These are phyloP conservation scores for Staphylotrichum longicolle DNA, from an alignment of 495 filamentous ascomycete genomes.

Conservation along the genomic window DNA sequence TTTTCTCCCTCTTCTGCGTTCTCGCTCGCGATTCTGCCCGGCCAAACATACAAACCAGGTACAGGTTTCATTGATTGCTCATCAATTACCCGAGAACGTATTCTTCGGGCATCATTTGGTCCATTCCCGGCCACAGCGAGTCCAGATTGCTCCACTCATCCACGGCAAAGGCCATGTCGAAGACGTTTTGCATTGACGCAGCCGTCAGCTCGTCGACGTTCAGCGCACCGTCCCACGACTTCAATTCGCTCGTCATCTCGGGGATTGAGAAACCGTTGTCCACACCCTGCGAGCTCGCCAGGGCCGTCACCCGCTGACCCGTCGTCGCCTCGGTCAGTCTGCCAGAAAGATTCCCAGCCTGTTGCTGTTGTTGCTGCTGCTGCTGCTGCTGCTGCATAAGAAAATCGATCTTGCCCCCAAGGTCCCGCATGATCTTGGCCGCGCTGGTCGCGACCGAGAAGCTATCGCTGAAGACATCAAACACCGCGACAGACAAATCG, in stretches of 20 bases:
- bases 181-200: slow-evolving; percentile 7
- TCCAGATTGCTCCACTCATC: slow-evolving; percentile 8
- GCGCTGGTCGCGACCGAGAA: slow-evolving; percentile 1
- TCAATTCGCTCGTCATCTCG: background rate
- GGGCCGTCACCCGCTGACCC: background rate
- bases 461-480: slow-evolving; percentile 8
- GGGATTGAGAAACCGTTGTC: background rate
- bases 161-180: slow-evolving; percentile 5
- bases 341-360: too few species aligned
- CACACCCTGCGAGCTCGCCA: background rate
- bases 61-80: too few species aligned
- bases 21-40: too few species aligned
- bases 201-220: background rate
- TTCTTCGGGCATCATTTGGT: background rate
- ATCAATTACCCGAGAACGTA: background rate
- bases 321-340: too few species aligned
- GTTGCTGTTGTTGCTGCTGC: background rate
- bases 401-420: slow-evolving; percentile 6
- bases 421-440: slow-evolving; percentile 3
- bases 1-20: background rate
- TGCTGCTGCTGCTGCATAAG: background rate
- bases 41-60: too few species aligned
- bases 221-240: slow-evolving; percentile 5
- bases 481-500: background rate
- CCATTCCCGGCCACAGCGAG: slow-evolving; percentile 1